These are phyloP conservation scores for Capronia americana DNA, from an alignment of 2,329 filamentous ascomycete genomes.

Conservation along the genomic window DNA sequence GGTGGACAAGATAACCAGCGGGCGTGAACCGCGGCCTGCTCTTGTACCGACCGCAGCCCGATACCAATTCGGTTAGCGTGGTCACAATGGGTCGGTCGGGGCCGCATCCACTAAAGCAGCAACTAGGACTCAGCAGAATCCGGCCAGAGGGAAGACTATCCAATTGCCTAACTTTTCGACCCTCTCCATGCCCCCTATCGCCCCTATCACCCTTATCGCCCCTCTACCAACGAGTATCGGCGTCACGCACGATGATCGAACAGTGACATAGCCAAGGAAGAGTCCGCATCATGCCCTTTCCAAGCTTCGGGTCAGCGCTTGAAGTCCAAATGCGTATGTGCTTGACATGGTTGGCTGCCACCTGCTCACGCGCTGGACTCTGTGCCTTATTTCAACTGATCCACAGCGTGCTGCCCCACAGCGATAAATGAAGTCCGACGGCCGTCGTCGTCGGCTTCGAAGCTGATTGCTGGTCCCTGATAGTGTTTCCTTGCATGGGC, in stretches of 20 bases:
- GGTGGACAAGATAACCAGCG: not conserved
- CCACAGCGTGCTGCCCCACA: not conserved
- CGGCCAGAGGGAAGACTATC: too few relatives aligned
- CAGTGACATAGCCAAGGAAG: too few relatives aligned
- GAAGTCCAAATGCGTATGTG: too few relatives aligned
- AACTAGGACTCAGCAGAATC: not conserved
- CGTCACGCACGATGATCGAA: too few relatives aligned
- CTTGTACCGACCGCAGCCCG: not conserved
- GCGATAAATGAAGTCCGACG: not conserved
- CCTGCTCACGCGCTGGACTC: not conserved
- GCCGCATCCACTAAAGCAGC: not conserved
- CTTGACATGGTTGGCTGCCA: too few relatives aligned
- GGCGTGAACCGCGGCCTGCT: not conserved
- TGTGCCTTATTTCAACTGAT: not conserved
- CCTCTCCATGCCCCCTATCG: too few relatives aligned
- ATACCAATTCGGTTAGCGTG: not conserved
- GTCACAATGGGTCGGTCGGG: not conserved
- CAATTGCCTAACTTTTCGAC: not conserved
- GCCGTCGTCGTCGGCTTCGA: not conserved
- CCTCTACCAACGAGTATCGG: too few relatives aligned
- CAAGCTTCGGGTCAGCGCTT: too few relatives aligned
- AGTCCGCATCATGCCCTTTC: too few relatives aligned
- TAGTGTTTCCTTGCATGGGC: slow-evolving; percentile 22
- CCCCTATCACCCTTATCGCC: too few relatives aligned
- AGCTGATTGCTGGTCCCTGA: slow-evolving; percentile 20